Base-by-base conservation (phyloP, 2,329 filamentous ascomycete species). In the Ophiostoma perfectum region DNA sequence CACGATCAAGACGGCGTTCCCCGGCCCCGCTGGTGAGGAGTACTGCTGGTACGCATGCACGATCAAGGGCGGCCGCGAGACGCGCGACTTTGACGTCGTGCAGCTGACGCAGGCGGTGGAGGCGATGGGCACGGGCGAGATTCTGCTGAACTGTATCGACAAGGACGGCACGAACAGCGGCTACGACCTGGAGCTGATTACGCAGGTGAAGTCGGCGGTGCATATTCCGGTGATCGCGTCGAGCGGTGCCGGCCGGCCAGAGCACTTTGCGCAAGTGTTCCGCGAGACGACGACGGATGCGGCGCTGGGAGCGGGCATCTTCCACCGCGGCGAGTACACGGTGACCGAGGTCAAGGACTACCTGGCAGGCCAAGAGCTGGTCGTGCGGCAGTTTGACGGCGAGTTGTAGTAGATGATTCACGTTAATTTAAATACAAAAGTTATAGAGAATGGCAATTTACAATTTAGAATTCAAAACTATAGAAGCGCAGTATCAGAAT, bases 41-140 rank as follows among this genome's bases (percentile, higher is more conserved):
- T 90, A 88, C 78, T 97, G 92, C 81, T 99, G 94, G 94, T 99
- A 97, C 78, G 93, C 95, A 69, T 98, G 95, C 80, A 99, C 95
- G 6, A 92, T 96, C 81, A 96, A 94, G 80, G 95, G 95, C 64
- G 95, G 95, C 6, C 88, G 95, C 70, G 94, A 98, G 80, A 93
- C 90, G n/a, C 87, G 93, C 70, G 93, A 98, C 77, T 83, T 98
- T 73, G 94, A 98, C 77, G 95, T 97, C 16, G 86, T 93, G 14
- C 91, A 98, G 80, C 85, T 99, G 9, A 88, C 90, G 9, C 88
- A 86, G 73, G 95, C 95, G 12, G 94, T 98, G 47, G 93, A 99
- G 80, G 93, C 92, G 68, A 96, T 99, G 92, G 95, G 95, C 67
- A 86, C 91, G 1, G 95, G 95, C 68, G 95, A 99, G 82, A 91